Evolutionary conservation across 768 basidiomycete genomes (phyloP), one percentile per base, ranked within the genome.

Genomic region (Calocera viscosa): DNA sequence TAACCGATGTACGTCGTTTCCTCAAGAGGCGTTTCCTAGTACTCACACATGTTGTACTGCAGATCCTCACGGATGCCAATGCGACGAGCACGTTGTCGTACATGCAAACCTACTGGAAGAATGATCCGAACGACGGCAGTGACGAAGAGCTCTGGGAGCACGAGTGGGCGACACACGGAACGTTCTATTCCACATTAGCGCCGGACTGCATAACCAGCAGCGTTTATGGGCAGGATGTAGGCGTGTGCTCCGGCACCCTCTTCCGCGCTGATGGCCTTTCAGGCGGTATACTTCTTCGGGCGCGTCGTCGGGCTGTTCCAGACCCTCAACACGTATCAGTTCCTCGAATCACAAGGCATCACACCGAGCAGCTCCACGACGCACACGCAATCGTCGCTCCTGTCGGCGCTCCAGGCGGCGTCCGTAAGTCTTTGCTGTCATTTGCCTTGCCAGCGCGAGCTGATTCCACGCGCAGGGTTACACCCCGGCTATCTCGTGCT

Each of bases 321-420:
- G 83, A 79, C 80, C 7, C 82, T 91, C 30, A 87, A 89, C 0
- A 91, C 91, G 1, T 90, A 84, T 74, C 79, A 82, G 17, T 90
- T 83, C 83, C 84, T 93, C 40, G 76, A 79, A 16, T 76, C 81
- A 26, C 85, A 81, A n/a, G 89, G 89, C 26, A 92, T 93, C 71
- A 83, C 82, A 1, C 91, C 91, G 14, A 81, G 81, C 24, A 76
- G 78, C 1, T 78, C 75, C 68, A 73, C 76, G 70, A 88, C 87
- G 0, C 85, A 84, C 74, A 83, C 83, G 0, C 79, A 88, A 16
- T 76, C 82, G 12, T 72, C 78, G 14, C 72, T 90, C 43, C 43
- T 47, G 24, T 32, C 79, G 39, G 88, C 87, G 1, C 76, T 90
- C 60, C 78, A 82, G 73, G 66, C 76, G 11, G 84, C 79, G 35